A percentile compares a stretch with the other conserved stretches of the same genome.
Conservation (phyloP, 148 eudicot species). For the Camellia lanceoleosa region DNA sequence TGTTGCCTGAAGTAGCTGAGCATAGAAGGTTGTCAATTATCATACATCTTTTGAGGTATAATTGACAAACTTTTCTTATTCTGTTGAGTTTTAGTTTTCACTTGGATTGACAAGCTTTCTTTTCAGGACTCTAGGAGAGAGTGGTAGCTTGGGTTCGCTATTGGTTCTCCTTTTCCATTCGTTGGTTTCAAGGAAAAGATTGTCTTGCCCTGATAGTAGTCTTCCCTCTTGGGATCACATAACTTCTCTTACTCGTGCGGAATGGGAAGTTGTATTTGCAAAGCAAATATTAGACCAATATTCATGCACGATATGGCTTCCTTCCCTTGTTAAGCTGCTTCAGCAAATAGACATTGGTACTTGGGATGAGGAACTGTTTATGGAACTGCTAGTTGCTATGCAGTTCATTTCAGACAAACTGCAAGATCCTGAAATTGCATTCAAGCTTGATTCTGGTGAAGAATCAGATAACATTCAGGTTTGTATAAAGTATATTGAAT, state of each 20-base stretch:
- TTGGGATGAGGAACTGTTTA: conserved; percentile 33
- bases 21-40: conserved; percentile 69
- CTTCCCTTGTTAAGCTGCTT: conserved; percentile 65
- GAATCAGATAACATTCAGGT: conserved; percentile 59
- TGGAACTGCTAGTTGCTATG: conserved; percentile 53
- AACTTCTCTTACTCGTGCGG: conserved; percentile 30
- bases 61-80: neutral
- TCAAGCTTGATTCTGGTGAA: conserved; percentile 67
- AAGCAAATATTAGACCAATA: conserved; percentile 64
- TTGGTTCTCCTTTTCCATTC: conserved; percentile 75
- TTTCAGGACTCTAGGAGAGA: conserved; percentile 74
- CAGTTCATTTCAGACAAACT: conserved; percentile 61
- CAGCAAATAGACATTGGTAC: conserved; percentile 38
- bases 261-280: conserved; percentile 85
- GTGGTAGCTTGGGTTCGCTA: conserved; percentile 65
- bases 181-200: conserved; percentile 44
- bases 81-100: neutral
- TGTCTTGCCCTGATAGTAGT: conserved; percentile 24
- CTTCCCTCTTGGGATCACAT: conserved; percentile 31
- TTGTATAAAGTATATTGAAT: neutral
- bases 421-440: conserved; percentile 74
- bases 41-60: conserved; percentile 61
- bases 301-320: conserved; percentile 82
- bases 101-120: conserved; percentile 15
- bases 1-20: conserved; percentile 69